phyloP scores from a whole-genome alignment of 208 protist genomes.

The Wallacemonas rigidus region DNA sequence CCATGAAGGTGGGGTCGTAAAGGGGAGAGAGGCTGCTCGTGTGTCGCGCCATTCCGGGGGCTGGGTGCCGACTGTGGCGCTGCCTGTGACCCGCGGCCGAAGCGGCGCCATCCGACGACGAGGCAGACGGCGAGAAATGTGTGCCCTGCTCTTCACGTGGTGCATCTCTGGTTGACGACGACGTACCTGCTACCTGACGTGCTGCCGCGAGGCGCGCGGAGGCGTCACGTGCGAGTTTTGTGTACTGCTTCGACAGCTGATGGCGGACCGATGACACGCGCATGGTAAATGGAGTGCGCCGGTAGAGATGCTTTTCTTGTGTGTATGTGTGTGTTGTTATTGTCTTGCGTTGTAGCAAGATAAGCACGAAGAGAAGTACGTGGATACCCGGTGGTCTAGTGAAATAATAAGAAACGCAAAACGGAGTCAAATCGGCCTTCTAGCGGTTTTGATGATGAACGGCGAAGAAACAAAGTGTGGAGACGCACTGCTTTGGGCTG shows the following conservation, averaged over 20 bases:
- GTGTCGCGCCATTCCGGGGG: not conserved
- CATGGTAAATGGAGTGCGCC: not conserved
- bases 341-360: no score
- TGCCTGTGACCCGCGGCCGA: no score
- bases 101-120: no score
- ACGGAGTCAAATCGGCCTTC: no score
- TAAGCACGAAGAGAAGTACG: no score
- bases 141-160: no score
- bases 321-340: not conserved
- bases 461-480: no score
- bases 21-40: conserved; percentile 23
- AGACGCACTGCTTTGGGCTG: no score
- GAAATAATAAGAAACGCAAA: no score
- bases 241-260: not conserved
- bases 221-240: conserved; percentile 6
- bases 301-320: not conserved
- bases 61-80: not conserved
- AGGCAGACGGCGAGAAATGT: no score
- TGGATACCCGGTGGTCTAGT: no score
- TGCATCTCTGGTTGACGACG: not conserved
- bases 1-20: conserved; percentile 60
- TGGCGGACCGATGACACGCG: not conserved
- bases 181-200: not conserved
- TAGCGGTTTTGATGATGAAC: no score
- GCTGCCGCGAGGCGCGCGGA: not conserved